Conservation (phyloP, 805 yeast species). For the Candida tammaniensis region DNA sequence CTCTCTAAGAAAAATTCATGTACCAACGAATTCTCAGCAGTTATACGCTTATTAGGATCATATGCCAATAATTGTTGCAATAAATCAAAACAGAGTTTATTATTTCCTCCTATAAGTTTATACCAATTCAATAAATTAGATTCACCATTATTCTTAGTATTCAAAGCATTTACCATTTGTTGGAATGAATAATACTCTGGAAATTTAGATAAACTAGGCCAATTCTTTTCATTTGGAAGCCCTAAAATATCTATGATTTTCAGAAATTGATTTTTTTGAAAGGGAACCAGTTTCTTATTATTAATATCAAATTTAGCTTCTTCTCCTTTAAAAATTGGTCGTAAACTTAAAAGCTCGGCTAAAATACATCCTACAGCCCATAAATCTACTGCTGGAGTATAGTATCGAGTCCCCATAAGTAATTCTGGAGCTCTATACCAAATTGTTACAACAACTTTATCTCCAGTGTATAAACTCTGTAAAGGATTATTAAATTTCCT, state of each 20-base stretch:
- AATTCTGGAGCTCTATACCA: conserved; percentile 88
- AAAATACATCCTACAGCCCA: conserved; percentile 97
- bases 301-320: conserved; percentile 86
- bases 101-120: conserved; percentile 73
- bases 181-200: conserved; percentile 67
- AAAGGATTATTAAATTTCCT: conserved; percentile 82
- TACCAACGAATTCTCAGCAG: conserved; percentile 71
- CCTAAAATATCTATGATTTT: conserved; percentile 93
- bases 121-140: conserved; percentile 82
- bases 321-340: conserved; percentile 97
- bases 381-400: conserved; percentile 68
- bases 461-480: conserved; percentile 86
- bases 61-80: conserved; percentile 67
- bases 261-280: conserved; percentile 88
- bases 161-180: conserved; percentile 36
- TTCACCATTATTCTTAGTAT: conserved; percentile 29
- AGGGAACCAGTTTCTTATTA: conserved; percentile 87
- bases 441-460: conserved; percentile 93
- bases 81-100: conserved; percentile 64
- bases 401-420: conserved; percentile 43
- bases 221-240: conserved; percentile 70
- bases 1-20: conserved; percentile 77
- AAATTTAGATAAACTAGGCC: conserved; percentile 77
- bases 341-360: conserved; percentile 82
- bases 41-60: conserved; percentile 77